These are phyloP conservation scores for Colletotrichum tabaci DNA, from an alignment of 2,329 filamentous ascomycete species.

Conservation along the genomic window DNA sequence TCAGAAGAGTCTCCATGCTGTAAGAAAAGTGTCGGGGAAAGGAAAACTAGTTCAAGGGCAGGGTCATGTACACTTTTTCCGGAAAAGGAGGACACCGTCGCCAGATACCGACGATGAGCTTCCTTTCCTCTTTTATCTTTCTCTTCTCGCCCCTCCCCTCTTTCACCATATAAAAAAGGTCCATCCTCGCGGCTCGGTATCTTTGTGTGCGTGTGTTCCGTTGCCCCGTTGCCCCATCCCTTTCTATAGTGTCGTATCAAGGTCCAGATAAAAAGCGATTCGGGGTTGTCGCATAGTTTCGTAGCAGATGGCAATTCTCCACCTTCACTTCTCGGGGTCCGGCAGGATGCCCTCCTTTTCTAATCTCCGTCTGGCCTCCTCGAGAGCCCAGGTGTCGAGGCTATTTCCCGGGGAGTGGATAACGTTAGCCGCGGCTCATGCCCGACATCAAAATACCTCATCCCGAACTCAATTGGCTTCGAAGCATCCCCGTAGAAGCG, in stretches of 20 bases:
- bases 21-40: conserved; percentile 47
- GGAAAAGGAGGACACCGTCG: conserved; percentile 17
- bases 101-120: conserved; percentile 29
- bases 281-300: conserved; percentile 6
- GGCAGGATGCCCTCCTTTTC: conserved; percentile 95
- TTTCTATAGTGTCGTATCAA: conserved; percentile 29
- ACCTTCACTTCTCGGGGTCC: conserved; percentile 77
- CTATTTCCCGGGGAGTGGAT: conserved; percentile 62
- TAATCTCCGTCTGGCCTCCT: conserved; percentile 95
- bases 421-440: conserved; percentile 48
- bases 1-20: conserved; percentile 44
- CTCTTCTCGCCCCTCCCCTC: conserved; percentile 8
- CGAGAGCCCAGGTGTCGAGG: conserved; percentile 99
- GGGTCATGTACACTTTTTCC: conserved; percentile 51
- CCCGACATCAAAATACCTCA: conserved; percentile 31
- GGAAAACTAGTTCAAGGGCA: conserved; percentile 45
- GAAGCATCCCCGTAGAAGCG: background rate
- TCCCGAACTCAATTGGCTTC: background rate
- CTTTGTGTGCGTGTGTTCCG: conserved; percentile 24
- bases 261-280: conserved; percentile 13
- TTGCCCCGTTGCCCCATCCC: conserved; percentile 32
- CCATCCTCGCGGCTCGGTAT: conserved; percentile 33
- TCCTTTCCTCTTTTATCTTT: conserved; percentile 34
- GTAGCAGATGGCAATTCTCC: conserved; percentile 56
- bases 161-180: background rate